Conservation (phyloP, 2,329 filamentous ascomycete genomes). For the Aureobasidium zeae region DNA sequence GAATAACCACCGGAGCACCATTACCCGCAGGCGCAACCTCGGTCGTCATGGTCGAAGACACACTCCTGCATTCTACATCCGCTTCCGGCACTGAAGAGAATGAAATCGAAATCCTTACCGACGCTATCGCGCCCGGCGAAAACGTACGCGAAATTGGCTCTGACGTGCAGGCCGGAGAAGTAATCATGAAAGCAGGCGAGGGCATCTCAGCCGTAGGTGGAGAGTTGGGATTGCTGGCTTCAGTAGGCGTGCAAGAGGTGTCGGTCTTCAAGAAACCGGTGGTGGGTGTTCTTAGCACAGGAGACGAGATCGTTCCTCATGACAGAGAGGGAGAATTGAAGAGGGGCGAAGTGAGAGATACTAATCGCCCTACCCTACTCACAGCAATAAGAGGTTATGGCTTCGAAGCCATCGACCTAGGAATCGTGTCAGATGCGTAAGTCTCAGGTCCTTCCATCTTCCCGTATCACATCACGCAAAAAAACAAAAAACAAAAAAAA, state of each 20-base stretch:
- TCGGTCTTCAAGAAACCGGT: constrained; percentile 65
- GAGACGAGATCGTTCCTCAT: constrained; percentile 83
- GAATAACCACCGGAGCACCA: constrained; percentile 91
- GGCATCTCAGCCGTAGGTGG: constrained; percentile 80
- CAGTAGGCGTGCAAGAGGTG: constrained; percentile 66
- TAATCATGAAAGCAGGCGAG: constrained; percentile 68
- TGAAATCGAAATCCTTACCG: constrained; percentile 76
- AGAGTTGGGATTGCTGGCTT: constrained; percentile 81
- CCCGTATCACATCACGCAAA: constrained; percentile 18
- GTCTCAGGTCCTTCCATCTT: constrained; percentile 15
- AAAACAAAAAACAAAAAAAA: background rate
- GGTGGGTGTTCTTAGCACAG: constrained; percentile 83
- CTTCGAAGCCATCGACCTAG: constrained; percentile 73
- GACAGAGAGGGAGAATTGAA: constrained; percentile 52
- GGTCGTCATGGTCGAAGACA: constrained; percentile 97
- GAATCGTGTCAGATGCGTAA: constrained; percentile 66
- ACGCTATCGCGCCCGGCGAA: constrained; percentile 64
- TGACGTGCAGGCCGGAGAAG: constrained; percentile 61
- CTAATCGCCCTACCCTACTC: constrained; percentile 80
- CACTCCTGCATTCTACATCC: constrained; percentile 62
- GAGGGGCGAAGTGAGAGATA: constrained; percentile 83
- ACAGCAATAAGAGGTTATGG: constrained; percentile 65
- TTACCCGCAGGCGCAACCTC: constrained; percentile 80
- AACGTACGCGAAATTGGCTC: constrained; percentile 89
- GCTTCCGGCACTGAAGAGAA: constrained; percentile 77